phyloP scores from a whole-genome alignment of 768 basidiomycete genomes.

The Kwoniella heveanensis region DNA sequence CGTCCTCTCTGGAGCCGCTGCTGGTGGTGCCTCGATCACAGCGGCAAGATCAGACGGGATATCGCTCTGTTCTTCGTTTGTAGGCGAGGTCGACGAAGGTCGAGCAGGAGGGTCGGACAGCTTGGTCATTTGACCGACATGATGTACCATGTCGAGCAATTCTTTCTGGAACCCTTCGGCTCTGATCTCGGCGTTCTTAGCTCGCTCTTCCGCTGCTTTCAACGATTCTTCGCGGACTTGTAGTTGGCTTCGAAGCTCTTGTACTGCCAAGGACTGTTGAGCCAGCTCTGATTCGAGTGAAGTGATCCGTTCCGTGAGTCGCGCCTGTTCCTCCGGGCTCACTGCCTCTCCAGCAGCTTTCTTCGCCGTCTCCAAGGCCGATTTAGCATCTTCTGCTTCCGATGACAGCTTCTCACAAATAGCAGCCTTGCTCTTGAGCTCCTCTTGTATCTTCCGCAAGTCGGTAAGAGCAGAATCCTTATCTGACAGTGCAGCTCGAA shows the following conservation, averaged over 20 bases:
- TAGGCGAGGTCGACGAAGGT: not conserved
- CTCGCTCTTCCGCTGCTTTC: not conserved
- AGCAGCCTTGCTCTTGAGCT: conserved; percentile 19
- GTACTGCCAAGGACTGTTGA: not conserved
- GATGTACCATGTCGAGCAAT: conserved; percentile 18
- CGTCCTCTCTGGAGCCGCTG: conserved; percentile 2
- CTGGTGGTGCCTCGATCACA: not conserved
- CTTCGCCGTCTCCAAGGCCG: not conserved
- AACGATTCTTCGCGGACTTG: not conserved
- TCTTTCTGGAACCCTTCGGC: conserved; percentile 23
- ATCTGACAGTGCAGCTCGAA: conserved; percentile 39
- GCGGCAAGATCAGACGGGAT: conserved; percentile 12
- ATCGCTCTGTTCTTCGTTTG: conserved; percentile 3
- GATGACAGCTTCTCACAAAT: conserved; percentile 2
- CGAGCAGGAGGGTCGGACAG: conserved; percentile 17
- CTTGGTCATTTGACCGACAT: conserved; percentile 17
- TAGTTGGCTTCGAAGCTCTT: conserved; percentile 1
- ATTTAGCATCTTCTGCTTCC: conserved; percentile 3
- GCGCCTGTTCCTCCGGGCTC: conserved; percentile 1
- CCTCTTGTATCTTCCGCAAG: conserved; percentile 20
- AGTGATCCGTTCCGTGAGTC: not conserved
- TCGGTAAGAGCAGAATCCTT: conserved; percentile 34
- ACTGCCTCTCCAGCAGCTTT: not conserved
- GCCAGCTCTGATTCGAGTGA: conserved; percentile 7
- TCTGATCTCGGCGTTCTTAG: not conserved